A percentile compares a stretch with the other conserved stretches of the same genome.
phyloP scores from a whole-genome alignment of 768 basidiomycete genomes.

The Agrocybe praecox region DNA sequence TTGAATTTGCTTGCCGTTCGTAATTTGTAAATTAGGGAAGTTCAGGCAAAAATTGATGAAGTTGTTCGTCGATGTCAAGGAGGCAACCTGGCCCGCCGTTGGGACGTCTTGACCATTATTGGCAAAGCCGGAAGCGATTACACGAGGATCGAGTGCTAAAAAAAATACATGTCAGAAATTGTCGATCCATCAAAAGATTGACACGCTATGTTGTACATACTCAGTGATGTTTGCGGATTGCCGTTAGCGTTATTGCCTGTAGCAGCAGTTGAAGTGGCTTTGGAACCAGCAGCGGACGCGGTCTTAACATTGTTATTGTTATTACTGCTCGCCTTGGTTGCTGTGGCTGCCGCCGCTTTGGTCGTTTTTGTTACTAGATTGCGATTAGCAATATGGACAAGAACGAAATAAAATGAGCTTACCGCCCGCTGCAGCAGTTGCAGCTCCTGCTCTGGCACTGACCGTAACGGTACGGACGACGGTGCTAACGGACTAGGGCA shows the following conservation, averaged over 20 bases:
- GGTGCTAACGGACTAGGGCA: constrained; percentile 22
- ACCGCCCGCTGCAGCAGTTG: constrained; percentile 1
- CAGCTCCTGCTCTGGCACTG: constrained; percentile 28
- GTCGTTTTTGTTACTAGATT: not conserved
- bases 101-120: constrained; percentile 50
- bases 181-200: not conserved
- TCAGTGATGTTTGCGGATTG: constrained; percentile 48
- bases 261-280: not conserved
- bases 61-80: constrained; percentile 59
- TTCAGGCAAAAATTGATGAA: constrained; percentile 60
- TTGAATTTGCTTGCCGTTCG: constrained; percentile 54
- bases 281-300: constrained; percentile 10
- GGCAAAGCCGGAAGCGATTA: constrained; percentile 51
- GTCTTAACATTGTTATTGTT: constrained; percentile 8
- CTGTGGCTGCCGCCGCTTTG: not conserved
- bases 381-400: not conserved
- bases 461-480: constrained; percentile 36
- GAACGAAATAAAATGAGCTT: not conserved
- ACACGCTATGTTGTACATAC: constrained; percentile 22
- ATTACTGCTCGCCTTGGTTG: constrained; percentile 2
- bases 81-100: constrained; percentile 48
- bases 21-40: constrained; percentile 47
- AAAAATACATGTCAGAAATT: constrained; percentile 3
- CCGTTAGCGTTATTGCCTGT: constrained; percentile 9
- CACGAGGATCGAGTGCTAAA: constrained; percentile 51